A percentile compares a stretch with the other conserved stretches of the same genome.
Evolutionary conservation across 139 green algal genomes (phyloP).

Genomic region (Chlorella sp.): DNA sequence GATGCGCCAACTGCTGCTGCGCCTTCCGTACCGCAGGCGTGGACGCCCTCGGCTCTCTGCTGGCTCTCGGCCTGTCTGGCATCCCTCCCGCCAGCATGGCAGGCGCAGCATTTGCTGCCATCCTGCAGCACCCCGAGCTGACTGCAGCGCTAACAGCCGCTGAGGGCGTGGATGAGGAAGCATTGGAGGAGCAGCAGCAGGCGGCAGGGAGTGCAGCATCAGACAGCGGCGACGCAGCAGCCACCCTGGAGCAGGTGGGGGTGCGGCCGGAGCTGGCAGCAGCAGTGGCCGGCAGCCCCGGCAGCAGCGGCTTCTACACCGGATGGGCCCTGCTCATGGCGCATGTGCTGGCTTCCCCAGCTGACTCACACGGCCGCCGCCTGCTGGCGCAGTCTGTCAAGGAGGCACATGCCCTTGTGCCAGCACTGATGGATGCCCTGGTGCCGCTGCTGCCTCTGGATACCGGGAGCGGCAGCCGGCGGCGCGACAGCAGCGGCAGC

Average conservation of each 20-base stretch:
- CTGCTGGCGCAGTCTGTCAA: constrained; percentile 29
- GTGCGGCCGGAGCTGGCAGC: constrained; percentile 49
- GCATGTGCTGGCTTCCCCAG: constrained; percentile 39
- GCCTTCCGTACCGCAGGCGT: constrained; percentile 29
- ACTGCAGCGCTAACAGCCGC: constrained; percentile 33
- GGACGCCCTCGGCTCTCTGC: constrained; percentile 34
- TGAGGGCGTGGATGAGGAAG: constrained; percentile 10
- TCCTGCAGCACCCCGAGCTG: constrained; percentile 57
- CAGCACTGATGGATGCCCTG: constrained; percentile 38
- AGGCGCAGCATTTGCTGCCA: constrained; percentile 39
- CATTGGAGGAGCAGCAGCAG: constrained; percentile 18
- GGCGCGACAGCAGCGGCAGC: background rate
- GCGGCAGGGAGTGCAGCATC: background rate
- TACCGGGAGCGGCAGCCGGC: background rate
- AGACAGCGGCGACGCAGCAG: constrained; percentile 6
- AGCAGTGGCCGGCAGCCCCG: constrained; percentile 10
- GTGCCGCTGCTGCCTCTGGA: constrained; percentile 40
- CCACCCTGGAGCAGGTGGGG: constrained; percentile 41
- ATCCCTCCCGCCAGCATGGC: background rate
- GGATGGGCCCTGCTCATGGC: constrained; percentile 49
- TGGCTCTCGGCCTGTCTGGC: constrained; percentile 33
- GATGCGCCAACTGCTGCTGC: too few relatives aligned
- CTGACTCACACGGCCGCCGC: constrained; percentile 27
- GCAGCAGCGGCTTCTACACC: constrained; percentile 21
- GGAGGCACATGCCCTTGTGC: constrained; percentile 40